These are phyloP conservation scores for Paratinospora sagittata DNA, from an alignment of 164 flowering plant species.

Conservation along the genomic window DNA sequence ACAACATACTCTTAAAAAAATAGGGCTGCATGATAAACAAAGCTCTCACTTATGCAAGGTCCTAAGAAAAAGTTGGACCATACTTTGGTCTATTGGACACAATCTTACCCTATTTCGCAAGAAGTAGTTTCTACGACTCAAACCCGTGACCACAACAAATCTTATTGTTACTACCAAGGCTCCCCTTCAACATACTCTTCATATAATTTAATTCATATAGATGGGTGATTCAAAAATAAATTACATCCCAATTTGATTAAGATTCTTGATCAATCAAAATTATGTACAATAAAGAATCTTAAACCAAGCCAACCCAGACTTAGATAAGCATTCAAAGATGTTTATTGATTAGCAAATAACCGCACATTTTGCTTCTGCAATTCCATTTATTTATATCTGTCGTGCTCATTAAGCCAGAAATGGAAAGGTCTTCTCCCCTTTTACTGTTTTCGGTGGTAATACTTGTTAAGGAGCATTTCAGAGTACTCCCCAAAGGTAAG, in stretches of 20 bases:
- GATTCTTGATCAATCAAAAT: not conserved
- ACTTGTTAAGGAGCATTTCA: constrained; percentile 80
- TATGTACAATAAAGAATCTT: not conserved
- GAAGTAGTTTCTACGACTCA: too few species aligned
- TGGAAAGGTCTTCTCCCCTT: not conserved
- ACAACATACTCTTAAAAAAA: not conserved
- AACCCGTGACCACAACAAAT: too few species aligned
- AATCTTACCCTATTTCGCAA: not conserved
- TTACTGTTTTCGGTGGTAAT: constrained; percentile 45
- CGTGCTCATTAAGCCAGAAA: not conserved
- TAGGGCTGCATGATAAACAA: not conserved
- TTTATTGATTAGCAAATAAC: not conserved
- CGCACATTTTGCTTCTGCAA: not conserved
- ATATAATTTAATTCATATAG: not conserved
- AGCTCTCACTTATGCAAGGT: too few species aligned
- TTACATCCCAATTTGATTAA: not conserved
- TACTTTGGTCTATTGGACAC: too few species aligned
- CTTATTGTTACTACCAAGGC: too few species aligned
- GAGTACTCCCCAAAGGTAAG: constrained; percentile 79
- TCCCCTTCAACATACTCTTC: too few species aligned
- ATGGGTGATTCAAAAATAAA: not conserved
- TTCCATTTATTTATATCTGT: not conserved
- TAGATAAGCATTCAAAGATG: not conserved
- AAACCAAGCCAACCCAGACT: not conserved
- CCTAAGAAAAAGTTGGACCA: too few species aligned